A percentile compares a stretch with the other conserved stretches of the same genome.
phyloP scores from a whole-genome alignment of 495 filamentous ascomycete genomes.

The Xylaria cubensis region DNA sequence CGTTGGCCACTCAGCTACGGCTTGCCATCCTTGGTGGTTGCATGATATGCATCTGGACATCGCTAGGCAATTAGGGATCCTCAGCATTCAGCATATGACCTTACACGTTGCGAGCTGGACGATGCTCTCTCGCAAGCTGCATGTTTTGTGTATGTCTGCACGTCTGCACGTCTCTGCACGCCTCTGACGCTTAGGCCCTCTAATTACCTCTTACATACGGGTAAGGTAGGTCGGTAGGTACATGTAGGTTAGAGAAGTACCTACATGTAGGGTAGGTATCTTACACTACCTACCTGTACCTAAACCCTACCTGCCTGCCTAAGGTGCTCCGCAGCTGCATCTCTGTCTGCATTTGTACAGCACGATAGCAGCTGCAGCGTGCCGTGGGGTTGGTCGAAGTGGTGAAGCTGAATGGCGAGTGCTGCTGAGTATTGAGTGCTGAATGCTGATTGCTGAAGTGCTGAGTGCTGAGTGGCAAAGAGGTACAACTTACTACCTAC shows the following conservation, averaged over 20 bases:
- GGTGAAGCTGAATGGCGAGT: conserved; percentile 21
- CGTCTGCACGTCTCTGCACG: background rate
- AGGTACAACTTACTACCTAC: too few species aligned
- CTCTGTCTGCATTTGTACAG: conserved; percentile 9
- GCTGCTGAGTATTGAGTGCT: background rate
- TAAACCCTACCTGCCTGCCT: background rate
- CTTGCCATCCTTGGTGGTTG: conserved; percentile 43
- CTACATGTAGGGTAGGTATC: background rate
- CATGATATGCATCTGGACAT: conserved; percentile 41
- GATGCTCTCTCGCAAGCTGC: conserved; percentile 18
- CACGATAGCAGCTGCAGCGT: conserved; percentile 13
- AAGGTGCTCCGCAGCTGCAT: conserved; percentile 18
- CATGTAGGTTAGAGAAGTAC: background rate
- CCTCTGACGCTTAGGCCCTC: conserved; percentile 14
- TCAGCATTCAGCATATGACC: conserved; percentile 41
- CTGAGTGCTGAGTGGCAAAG: background rate
- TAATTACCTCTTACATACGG: background rate
- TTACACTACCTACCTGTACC: background rate
- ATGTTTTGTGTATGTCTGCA: too few species aligned
- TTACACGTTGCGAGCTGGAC: conserved; percentile 33
- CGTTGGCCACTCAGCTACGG: conserved; percentile 40
- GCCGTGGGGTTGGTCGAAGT: conserved; percentile 7
- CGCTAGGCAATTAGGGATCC: conserved; percentile 34
- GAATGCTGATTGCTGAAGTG: background rate
- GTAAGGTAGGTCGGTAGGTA: background rate